Percentiles rank a stretch among this genome's conserved stretches.
Evolutionary conservation across 2,329 filamentous ascomycete genomes (phyloP).

Genomic region (Aspergillus neoniger): DNA sequence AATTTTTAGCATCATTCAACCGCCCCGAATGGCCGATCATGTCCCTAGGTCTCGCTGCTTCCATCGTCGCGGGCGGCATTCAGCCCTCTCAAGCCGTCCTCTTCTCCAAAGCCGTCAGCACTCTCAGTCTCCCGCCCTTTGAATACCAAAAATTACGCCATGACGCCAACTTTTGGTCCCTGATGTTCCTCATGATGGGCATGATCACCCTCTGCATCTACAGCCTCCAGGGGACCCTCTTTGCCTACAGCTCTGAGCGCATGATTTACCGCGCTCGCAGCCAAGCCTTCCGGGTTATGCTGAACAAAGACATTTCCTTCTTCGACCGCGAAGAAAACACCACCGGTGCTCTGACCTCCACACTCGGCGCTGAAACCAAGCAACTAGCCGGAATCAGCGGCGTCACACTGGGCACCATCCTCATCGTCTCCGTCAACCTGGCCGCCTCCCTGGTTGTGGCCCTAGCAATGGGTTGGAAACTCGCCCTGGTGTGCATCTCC

Average conservation of each 20-base stretch:
- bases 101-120: constrained; percentile 80
- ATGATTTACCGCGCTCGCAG: constrained; percentile 79
- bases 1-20: constrained; percentile 77
- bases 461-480: constrained; percentile 75
- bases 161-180: constrained; percentile 77
- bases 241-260: constrained; percentile 80
- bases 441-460: constrained; percentile 67
- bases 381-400: constrained; percentile 61
- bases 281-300: constrained; percentile 38
- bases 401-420: constrained; percentile 75
- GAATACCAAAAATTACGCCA: constrained; percentile 60
- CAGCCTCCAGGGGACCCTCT: constrained; percentile 65
- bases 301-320: constrained; percentile 33
- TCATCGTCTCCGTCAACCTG: constrained; percentile 74
- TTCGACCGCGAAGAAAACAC: constrained; percentile 28
- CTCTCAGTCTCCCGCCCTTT: constrained; percentile 59
- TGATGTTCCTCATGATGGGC: constrained; percentile 83
- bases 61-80: constrained; percentile 73
- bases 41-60: constrained; percentile 69
- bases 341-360: constrained; percentile 66
- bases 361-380: constrained; percentile 73
- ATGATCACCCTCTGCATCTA: constrained; percentile 69
- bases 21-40: constrained; percentile 68
- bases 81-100: constrained; percentile 75
- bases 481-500: constrained; percentile 65